Base-by-base conservation (phyloP, 2,329 filamentous ascomycete genomes). In the Arthrobotrys sinensis region DNA sequence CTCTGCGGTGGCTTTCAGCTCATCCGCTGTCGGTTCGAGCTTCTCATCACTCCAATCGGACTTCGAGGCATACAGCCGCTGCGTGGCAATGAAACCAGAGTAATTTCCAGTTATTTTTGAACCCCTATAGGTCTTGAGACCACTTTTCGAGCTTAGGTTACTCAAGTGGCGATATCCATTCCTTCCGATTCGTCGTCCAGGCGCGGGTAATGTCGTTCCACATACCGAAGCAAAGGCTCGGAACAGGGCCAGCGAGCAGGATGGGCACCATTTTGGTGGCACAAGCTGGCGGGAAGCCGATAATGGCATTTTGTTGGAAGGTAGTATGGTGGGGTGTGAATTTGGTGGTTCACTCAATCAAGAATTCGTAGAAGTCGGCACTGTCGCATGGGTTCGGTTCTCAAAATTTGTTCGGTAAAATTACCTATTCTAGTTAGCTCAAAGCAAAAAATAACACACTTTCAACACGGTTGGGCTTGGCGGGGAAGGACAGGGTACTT, bases 371-470 rank as follows among this genome's bases (percentile, higher is more conserved):
- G n/a, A 28, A 28, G 24, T 45, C 52, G 52, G 14, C 32, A 12
- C 52, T 76, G 38, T 32, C 19, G 46, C 57, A 43, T 52, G 45
- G 68, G 24, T 43, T 65, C n/a, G 14, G 3, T 60, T 50, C 28
- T 50, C 60, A 73, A 73, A 73, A 60, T 73, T 73, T 66, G 69
- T 52, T 75, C 70, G 70, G 28, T 55, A 45, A 75, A 60, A n/a
- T 75, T 75, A 7, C 70, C 28, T 34, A 4, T 53, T 75, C 38
- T 63, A 28, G 63, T 4, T 67, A 75, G 60, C 32, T 32, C 10
- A 19, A 19, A 24, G n/a, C 4, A 3, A 5, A 72, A 72, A 78
- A 78, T 78, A 72, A 67, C 67, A 78, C 75, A 62, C 53, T 14
- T 40, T 19, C 73, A 78, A 78, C 73, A 34, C 73, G 52, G 45